Evolutionary conservation across 1,284 basidiomycete species (phyloP).

Genomic region (Ganoderma resinaceum): DNA sequence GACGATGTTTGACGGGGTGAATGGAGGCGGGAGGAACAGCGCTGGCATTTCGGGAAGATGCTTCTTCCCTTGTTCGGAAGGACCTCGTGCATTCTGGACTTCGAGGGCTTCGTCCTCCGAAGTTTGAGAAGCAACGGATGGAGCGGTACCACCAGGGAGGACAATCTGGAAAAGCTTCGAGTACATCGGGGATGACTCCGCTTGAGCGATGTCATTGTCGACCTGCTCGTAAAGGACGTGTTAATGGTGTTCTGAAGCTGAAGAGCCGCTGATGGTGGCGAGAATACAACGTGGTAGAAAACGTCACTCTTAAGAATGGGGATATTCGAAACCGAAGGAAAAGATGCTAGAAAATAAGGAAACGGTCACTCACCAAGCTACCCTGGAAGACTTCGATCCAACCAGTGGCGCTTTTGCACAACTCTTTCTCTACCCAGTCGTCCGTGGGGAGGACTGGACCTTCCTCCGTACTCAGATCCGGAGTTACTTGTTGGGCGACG

Average conservation of each 20-base stretch:
- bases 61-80: slow-evolving; percentile 34
- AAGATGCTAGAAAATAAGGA: neutral
- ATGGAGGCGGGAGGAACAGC: slow-evolving; percentile 77
- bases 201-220: slow-evolving; percentile 51
- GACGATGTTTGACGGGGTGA: slow-evolving; percentile 75
- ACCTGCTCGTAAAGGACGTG: slow-evolving; percentile 46
- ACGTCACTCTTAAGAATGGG: neutral
- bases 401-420: slow-evolving; percentile 69
- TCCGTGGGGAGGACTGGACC: slow-evolving; percentile 73
- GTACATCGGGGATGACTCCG: slow-evolving; percentile 55
- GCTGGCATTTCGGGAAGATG: slow-evolving; percentile 48
- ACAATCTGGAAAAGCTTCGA: slow-evolving; percentile 60
- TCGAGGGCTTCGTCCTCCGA: slow-evolving; percentile 27
- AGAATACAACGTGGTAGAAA: slow-evolving; percentile 23
- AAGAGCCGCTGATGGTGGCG: slow-evolving; percentile 17
- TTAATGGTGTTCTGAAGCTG: slow-evolving; percentile 20
- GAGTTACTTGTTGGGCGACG: slow-evolving; percentile 63
- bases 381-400: slow-evolving; percentile 76
- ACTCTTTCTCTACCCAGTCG: slow-evolving; percentile 77
- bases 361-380: slow-evolving; percentile 64
- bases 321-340: neutral
- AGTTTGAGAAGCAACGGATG: slow-evolving; percentile 24
- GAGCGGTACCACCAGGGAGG: slow-evolving; percentile 46
- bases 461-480: slow-evolving; percentile 67
- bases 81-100: slow-evolving; percentile 33